Evolutionary conservation across 192 early-diverging fungal genomes (phyloP).

Genomic region (Coemansia sp.): DNA sequence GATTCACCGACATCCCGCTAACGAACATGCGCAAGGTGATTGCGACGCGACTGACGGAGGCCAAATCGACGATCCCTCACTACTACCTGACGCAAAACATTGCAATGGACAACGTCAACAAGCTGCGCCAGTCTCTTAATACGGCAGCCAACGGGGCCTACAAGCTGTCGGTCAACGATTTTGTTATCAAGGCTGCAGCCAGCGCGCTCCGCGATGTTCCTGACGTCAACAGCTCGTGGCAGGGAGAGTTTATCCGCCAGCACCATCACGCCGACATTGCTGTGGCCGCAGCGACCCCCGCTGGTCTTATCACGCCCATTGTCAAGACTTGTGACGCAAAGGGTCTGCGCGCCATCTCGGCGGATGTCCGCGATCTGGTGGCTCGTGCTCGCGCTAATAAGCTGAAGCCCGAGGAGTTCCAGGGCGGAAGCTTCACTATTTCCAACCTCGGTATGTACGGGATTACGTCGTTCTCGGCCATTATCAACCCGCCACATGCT

Average conservation of each 20-base stretch:
- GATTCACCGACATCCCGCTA: slow-evolving; percentile 74
- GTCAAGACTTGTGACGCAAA: slow-evolving; percentile 79
- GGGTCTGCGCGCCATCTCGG: slow-evolving; percentile 86
- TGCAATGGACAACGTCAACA: slow-evolving; percentile 86
- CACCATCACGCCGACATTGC: slow-evolving; percentile 93
- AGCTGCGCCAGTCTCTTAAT: slow-evolving; percentile 90
- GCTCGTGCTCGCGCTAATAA: slow-evolving; percentile 83
- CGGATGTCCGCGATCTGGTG: slow-evolving; percentile 85
- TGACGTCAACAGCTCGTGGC: slow-evolving; percentile 83
- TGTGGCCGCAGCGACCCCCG: slow-evolving; percentile 91
- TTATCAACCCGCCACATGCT: slow-evolving; percentile 96
- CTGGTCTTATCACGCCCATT: slow-evolving; percentile 97
- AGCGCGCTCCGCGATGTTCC: slow-evolving; percentile 90
- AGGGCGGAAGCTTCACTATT: slow-evolving; percentile 97
- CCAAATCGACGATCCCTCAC: slow-evolving; percentile 77
- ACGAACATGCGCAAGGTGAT: slow-evolving; percentile 84
- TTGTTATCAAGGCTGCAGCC: slow-evolving; percentile 94
- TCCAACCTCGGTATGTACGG: slow-evolving; percentile 99
- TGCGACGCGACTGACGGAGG: slow-evolving; percentile 74
- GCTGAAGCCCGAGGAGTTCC: slow-evolving; percentile 95
- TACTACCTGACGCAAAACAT: slow-evolving; percentile 83
- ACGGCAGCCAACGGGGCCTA: slow-evolving; percentile 79
- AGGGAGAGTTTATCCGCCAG: slow-evolving; percentile 90
- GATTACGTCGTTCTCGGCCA: slow-evolving; percentile 93
- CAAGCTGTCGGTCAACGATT: slow-evolving; percentile 99